phyloP scores from a whole-genome alignment of 179 eudicot species.

The Silene vulgaris region DNA sequence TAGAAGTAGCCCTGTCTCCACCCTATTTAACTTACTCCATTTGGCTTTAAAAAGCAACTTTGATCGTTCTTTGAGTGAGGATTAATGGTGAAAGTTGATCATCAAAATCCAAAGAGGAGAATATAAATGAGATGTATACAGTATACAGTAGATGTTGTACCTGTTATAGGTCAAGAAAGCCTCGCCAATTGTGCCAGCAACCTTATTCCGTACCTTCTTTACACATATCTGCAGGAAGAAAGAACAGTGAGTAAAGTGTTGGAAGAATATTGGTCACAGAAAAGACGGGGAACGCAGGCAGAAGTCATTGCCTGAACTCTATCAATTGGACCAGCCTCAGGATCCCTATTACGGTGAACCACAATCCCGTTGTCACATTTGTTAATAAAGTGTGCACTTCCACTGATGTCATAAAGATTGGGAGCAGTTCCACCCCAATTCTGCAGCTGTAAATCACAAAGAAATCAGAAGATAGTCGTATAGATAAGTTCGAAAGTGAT shows the following conservation, averaged over 20 bases:
- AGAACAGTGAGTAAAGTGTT: not conserved
- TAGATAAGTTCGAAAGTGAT: not conserved
- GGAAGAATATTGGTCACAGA: not conserved
- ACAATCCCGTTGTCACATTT: slow-evolving; percentile 94
- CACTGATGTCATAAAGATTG: slow-evolving; percentile 84
- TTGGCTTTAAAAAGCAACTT: too few relatives aligned
- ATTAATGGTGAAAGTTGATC: not conserved
- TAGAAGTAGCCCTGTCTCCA: too few relatives aligned
- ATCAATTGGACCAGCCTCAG: slow-evolving; percentile 73
- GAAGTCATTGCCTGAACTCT: slow-evolving; percentile 52
- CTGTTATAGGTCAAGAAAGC: slow-evolving; percentile 61
- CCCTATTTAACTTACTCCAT: too few relatives aligned
- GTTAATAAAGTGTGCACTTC: slow-evolving; percentile 94
- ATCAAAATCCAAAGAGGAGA: not conserved
- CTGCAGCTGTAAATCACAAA: slow-evolving; percentile 50
- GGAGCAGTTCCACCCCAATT: slow-evolving; percentile 72
- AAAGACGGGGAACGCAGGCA: not conserved
- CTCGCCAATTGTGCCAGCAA: slow-evolving; percentile 82
- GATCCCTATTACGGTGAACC: slow-evolving; percentile 91
- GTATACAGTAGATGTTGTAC: slow-evolving; percentile 26
- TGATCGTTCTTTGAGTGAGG: not conserved
- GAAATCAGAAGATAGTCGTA: slow-evolving; percentile 18
- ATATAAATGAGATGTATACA: not conserved
- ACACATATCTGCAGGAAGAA: slow-evolving; percentile 57
- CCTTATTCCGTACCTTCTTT: slow-evolving; percentile 91